These are phyloP conservation scores for Phalaenopsis equestris DNA, from an alignment of 106 monocot species.

Conservation along the genomic window DNA sequence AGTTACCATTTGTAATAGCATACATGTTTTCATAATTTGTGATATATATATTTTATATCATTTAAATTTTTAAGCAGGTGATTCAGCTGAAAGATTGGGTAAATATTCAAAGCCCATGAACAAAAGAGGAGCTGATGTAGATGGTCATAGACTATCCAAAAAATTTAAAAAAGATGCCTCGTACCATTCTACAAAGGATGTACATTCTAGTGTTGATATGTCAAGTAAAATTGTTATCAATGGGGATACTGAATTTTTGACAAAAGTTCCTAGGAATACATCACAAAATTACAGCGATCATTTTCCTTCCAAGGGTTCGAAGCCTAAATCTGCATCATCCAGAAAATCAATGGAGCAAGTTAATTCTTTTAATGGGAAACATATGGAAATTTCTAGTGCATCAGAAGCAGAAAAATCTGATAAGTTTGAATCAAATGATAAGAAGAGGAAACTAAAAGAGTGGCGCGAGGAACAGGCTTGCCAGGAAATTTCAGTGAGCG, in stretches of 20 bases:
- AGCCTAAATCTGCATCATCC: conserved; percentile 16
- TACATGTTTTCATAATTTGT: not conserved
- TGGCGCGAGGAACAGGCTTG: conserved; percentile 22
- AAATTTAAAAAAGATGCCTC: conserved; percentile 47
- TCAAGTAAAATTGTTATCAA: conserved; percentile 17
- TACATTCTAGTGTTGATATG: conserved; percentile 18
- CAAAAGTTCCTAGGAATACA: conserved; percentile 19
- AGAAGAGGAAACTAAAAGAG: conserved; percentile 53
- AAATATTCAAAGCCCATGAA: conserved; percentile 54
- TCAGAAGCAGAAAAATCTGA: conserved; percentile 25
- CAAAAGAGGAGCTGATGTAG: conserved; percentile 51
- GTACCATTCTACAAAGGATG: conserved; percentile 25
- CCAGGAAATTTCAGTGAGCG: conserved; percentile 6
- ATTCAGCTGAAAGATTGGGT: conserved; percentile 29
- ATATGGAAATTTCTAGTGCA: conserved; percentile 23
- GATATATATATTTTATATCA: conserved; percentile 7
- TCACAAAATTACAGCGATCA: conserved; percentile 19
- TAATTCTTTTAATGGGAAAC: conserved; percentile 20
- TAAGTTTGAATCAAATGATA: conserved; percentile 20
- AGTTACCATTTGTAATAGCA: conserved; percentile 1
- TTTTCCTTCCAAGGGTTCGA: conserved; percentile 34
- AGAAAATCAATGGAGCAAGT: conserved; percentile 26
- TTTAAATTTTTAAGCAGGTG: conserved; percentile 29
- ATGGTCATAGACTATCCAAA: conserved; percentile 41
- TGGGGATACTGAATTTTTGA: conserved; percentile 12